A percentile compares a stretch with the other conserved stretches of the same genome.
These are phyloP conservation scores for Amanita subjunquillea DNA, from an alignment of 768 basidiomycete species.

Conservation along the genomic window DNA sequence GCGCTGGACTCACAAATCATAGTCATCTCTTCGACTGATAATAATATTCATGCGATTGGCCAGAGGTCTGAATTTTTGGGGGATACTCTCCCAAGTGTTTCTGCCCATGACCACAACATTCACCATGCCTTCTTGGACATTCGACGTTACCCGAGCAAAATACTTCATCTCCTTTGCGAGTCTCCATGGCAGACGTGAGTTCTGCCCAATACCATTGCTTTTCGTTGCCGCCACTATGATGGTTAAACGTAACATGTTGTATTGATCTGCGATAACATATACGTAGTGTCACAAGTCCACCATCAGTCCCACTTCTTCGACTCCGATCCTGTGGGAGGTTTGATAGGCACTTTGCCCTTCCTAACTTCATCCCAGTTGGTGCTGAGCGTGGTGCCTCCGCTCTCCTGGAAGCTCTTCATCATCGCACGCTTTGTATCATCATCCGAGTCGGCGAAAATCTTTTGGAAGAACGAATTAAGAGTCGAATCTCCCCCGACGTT, in stretches of 20 bases:
- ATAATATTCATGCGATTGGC: slow-evolving; percentile 69
- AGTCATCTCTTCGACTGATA: slow-evolving; percentile 49
- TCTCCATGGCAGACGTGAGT: slow-evolving; percentile 76
- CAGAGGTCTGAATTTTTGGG: slow-evolving; percentile 73
- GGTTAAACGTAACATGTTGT: slow-evolving; percentile 58
- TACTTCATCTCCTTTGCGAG: slow-evolving; percentile 86
- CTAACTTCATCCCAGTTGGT: slow-evolving; percentile 92
- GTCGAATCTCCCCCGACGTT: slow-evolving; percentile 85
- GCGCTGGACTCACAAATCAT: slow-evolving; percentile 44
- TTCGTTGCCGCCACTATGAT: slow-evolving; percentile 91
- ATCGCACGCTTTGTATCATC: slow-evolving; percentile 89
- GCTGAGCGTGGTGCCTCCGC: slow-evolving; percentile 89
- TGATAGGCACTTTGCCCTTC: slow-evolving; percentile 60
- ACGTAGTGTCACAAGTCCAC: neutral
- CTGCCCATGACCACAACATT: slow-evolving; percentile 94
- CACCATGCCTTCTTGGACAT: slow-evolving; percentile 36
- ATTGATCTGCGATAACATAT: slow-evolving; percentile 5
- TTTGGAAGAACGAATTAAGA: slow-evolving; percentile 84
- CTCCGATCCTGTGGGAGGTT: slow-evolving; percentile 78
- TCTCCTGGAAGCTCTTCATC: slow-evolving; percentile 97
- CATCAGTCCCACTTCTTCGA: slow-evolving; percentile 63
- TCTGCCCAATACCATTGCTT: slow-evolving; percentile 78
- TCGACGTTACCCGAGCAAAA: slow-evolving; percentile 73
- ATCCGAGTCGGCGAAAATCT: slow-evolving; percentile 84
- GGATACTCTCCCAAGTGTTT: slow-evolving; percentile 97